Conservation (phyloP, 2,329 filamentous ascomycete species). For the Aspergillus tanneri region DNA sequence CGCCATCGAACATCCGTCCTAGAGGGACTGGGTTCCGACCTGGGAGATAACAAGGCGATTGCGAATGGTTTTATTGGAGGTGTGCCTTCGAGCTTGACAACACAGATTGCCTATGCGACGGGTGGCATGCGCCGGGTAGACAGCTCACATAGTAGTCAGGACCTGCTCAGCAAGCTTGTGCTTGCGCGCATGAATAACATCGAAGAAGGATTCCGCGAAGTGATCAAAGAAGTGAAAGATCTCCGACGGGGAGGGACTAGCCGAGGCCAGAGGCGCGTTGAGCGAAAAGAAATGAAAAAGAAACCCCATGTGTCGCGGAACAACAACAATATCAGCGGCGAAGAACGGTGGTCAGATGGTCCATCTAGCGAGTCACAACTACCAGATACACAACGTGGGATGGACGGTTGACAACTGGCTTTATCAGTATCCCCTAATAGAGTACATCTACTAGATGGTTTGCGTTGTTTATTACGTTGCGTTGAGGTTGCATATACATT, state of each 20-base stretch:
- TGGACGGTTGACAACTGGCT: neutral
- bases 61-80: constrained; percentile 62
- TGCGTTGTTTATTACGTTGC: neutral
- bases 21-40: constrained; percentile 71
- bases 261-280: constrained; percentile 28
- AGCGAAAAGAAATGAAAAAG: constrained; percentile 28
- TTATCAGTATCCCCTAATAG: neutral
- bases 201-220: constrained; percentile 84
- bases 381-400: neutral
- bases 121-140: constrained; percentile 55
- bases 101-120: constrained; percentile 73
- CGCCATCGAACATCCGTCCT: constrained; percentile 64
- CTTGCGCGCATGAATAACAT: constrained; percentile 88
- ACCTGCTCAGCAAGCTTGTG: constrained; percentile 76
- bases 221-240: constrained; percentile 76
- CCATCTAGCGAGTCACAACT: constrained; percentile 2
- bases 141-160: constrained; percentile 57
- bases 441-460: neutral
- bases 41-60: constrained; percentile 62
- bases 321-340: constrained; percentile 24
- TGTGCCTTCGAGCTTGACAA: constrained; percentile 74
- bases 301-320: constrained; percentile 13
- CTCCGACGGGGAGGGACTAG: constrained; percentile 47
- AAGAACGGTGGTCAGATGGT: constrained; percentile 13
- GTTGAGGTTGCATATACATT: constrained; percentile 1